Conservation (phyloP, 805 yeast species). For the Metschnikowia sp. region DNA sequence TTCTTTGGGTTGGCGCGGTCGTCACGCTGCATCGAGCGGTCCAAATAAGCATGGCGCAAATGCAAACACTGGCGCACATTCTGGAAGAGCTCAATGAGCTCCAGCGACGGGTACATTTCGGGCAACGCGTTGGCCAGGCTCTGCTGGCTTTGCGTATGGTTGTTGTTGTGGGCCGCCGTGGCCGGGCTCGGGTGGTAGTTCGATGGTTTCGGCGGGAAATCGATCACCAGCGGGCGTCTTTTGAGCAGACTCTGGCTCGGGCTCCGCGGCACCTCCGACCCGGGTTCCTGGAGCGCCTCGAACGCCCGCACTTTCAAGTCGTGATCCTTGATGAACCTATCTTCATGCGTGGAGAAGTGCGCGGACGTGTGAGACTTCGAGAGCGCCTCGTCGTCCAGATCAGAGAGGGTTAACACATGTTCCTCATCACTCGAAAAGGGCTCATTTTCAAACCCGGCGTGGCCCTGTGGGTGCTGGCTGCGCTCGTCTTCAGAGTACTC, state of each 20-base stretch:
- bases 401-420: constrained; percentile 12
- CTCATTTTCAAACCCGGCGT: not conserved
- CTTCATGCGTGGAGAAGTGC: constrained; percentile 65
- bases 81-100: constrained; percentile 58
- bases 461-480: constrained; percentile 1
- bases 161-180: constrained; percentile 18
- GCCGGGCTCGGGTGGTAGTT: constrained; percentile 21
- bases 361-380: constrained; percentile 41
- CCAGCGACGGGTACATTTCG: constrained; percentile 63
- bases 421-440: constrained; percentile 1
- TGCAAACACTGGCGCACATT: constrained; percentile 66
- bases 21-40: constrained; percentile 60
- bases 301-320: constrained; percentile 65
- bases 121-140: constrained; percentile 26
- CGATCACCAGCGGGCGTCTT: constrained; percentile 39
- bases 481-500: not conserved
- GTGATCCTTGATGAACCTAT: constrained; percentile 57
- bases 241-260: constrained; percentile 30
- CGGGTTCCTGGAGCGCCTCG: constrained; percentile 36
- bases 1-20: constrained; percentile 85
- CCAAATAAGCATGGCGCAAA: constrained; percentile 73
- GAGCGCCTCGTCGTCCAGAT: constrained; percentile 26
- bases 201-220: constrained; percentile 26
- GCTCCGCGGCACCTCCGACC: constrained; percentile 17
- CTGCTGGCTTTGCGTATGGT: constrained; percentile 14